phyloP scores from a whole-genome alignment of 306 rosid genomes.

The Glycine soja region DNA sequence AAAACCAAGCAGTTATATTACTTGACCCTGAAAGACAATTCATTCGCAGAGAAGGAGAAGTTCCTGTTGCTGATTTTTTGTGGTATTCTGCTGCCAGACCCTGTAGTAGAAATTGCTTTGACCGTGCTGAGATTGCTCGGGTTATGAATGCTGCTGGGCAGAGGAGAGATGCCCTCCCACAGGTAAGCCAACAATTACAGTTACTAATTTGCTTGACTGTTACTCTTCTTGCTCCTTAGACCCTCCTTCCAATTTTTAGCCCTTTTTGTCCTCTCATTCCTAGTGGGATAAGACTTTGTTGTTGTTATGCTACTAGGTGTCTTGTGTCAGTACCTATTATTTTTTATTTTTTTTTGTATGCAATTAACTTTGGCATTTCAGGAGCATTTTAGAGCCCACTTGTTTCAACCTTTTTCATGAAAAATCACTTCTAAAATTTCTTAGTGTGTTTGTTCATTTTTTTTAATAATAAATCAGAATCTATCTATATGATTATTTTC shows the following conservation, averaged over 20 bases:
- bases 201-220: conserved; percentile 20
- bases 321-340: background rate
- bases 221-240: conserved; percentile 5
- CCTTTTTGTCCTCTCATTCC: conserved; percentile 7
- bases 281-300: too few relatives aligned
- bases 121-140: conserved; percentile 97
- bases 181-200: conserved; percentile 61
- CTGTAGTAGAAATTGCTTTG: conserved; percentile 91
- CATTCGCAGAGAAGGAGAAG: conserved; percentile 91
- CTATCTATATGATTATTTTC: background rate
- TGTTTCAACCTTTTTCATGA: background rate
- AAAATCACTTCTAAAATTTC: background rate
- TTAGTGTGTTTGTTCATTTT: background rate
- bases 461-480: background rate
- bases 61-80: conserved; percentile 91
- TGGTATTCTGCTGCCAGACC: conserved; percentile 99
- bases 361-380: conserved; percentile 9
- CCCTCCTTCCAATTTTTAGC: conserved; percentile 19
- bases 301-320: background rate
- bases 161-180: conserved; percentile 94
- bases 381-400: conserved; percentile 2
- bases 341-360: conserved; percentile 21
- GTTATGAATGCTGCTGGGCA: conserved; percentile 98
- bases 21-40: conserved; percentile 96
- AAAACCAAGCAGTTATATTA: conserved; percentile 86